These are phyloP conservation scores for Elasticomyces elasticus DNA, from an alignment of 495 filamentous ascomycete species.

Conservation along the genomic window DNA sequence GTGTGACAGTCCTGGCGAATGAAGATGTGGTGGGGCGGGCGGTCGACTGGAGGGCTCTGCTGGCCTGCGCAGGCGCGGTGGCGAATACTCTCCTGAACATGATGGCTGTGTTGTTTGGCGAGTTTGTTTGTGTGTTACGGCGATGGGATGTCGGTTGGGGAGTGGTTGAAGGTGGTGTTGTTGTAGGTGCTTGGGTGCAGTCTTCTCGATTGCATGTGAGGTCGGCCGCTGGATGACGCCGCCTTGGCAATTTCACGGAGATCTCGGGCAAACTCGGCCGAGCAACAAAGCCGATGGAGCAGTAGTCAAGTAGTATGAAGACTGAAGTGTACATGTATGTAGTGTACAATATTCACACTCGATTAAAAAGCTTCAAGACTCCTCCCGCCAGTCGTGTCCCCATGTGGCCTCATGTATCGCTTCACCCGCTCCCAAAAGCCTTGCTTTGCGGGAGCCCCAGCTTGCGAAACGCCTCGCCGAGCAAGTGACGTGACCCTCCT, in stretches of 20 bases:
- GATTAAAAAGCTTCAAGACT: no score
- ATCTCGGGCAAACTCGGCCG: no score
- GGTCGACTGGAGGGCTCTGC: slow-evolving; percentile 37
- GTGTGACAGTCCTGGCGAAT: slow-evolving; percentile 25
- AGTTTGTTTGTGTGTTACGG: background rate
- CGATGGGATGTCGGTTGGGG: background rate
- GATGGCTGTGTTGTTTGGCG: slow-evolving; percentile 13
- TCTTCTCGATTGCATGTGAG: no score
- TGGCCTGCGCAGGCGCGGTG: slow-evolving; percentile 40
- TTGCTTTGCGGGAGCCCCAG: background rate
- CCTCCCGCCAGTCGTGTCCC: no score
- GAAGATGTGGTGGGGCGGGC: slow-evolving; percentile 30
- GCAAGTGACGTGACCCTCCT: background rate
- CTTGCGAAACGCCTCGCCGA: background rate
- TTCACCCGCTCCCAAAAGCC: no score
- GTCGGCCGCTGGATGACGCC: no score
- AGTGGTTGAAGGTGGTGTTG: background rate
- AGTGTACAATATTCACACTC: no score
- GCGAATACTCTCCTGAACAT: slow-evolving; percentile 48
- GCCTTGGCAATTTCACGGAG: no score
- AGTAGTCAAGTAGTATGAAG: no score
- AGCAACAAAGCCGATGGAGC: no score
- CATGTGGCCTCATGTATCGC: no score
- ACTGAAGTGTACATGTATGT: no score
- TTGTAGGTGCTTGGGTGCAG: background rate